Evolutionary conservation across 768 basidiomycete species (phyloP).

Genomic region (Cystofilobasidium ferigula): DNA sequence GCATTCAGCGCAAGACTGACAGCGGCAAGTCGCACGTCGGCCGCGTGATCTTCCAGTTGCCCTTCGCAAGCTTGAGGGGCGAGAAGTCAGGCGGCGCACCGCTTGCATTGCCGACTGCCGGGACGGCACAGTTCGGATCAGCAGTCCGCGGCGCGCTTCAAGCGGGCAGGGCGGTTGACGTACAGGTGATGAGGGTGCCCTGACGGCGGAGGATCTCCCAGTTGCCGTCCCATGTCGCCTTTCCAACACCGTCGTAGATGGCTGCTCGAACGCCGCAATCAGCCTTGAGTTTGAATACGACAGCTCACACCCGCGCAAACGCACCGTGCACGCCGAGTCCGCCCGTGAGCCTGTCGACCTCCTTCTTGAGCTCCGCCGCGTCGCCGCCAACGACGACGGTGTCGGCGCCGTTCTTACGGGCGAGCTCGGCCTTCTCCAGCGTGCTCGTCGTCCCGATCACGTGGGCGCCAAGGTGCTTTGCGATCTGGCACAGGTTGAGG

Average conservation of each 20-base stretch:
- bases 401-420: slow-evolving; percentile 66
- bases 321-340: slow-evolving; percentile 50
- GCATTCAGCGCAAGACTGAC: not conserved
- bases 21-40: slow-evolving; percentile 51
- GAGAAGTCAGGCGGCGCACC: slow-evolving; percentile 49
- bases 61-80: slow-evolving; percentile 59
- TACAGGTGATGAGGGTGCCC: slow-evolving; percentile 22
- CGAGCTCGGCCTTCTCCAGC: slow-evolving; percentile 66
- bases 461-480: slow-evolving; percentile 62
- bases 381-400: slow-evolving; percentile 70
- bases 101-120: slow-evolving; percentile 69
- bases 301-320: too few species aligned
- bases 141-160: slow-evolving; percentile 54
- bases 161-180: slow-evolving; percentile 53
- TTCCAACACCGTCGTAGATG: slow-evolving; percentile 92
- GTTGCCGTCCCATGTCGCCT: slow-evolving; percentile 61
- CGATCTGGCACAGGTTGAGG: slow-evolving; percentile 47
- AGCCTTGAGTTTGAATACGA: too few species aligned
- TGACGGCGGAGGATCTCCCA: slow-evolving; percentile 22
- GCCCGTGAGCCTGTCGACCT: slow-evolving; percentile 62
- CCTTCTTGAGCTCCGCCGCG: slow-evolving; percentile 59
- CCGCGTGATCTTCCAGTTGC: slow-evolving; percentile 67
- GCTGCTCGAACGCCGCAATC: too few species aligned
- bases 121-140: slow-evolving; percentile 49
- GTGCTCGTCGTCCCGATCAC: slow-evolving; percentile 92